A percentile compares a stretch with the other conserved stretches of the same genome.
Evolutionary conservation across 345 rosid genomes (phyloP).

Genomic region (Moricandia arvensis): DNA sequence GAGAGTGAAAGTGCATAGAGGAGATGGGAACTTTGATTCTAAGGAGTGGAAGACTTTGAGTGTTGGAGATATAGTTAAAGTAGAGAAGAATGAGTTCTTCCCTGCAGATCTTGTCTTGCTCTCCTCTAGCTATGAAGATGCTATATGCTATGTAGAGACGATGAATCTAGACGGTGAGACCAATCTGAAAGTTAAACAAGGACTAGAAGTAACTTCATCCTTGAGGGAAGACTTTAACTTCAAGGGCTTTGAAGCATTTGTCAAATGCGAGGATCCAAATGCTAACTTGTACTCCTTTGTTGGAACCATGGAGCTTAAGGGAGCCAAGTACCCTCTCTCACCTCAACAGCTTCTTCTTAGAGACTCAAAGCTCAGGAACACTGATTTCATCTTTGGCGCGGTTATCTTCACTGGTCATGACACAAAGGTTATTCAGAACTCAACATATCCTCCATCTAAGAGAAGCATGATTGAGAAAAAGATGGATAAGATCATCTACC

Average conservation of each 20-base stretch:
- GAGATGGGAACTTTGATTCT: slow-evolving; percentile 51
- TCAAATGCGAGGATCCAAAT: slow-evolving; percentile 92
- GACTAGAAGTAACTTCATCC: slow-evolving; percentile 62
- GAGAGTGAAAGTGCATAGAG: slow-evolving; percentile 60
- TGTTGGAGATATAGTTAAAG: slow-evolving; percentile 84
- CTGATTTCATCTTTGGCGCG: slow-evolving; percentile 73
- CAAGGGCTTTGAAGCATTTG: slow-evolving; percentile 55
- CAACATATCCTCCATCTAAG: slow-evolving; percentile 83
- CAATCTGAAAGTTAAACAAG: slow-evolving; percentile 82
- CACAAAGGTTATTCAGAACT: slow-evolving; percentile 87
- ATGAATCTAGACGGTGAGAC: slow-evolving; percentile 98
- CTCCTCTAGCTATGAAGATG: slow-evolving; percentile 83
- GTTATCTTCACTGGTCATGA: slow-evolving; percentile 88
- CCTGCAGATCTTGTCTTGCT: slow-evolving; percentile 83
- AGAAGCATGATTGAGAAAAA: slow-evolving; percentile 80
- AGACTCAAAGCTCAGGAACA: slow-evolving; percentile 83
- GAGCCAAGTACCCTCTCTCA: slow-evolving; percentile 59
- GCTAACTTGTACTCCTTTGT: slow-evolving; percentile 79
- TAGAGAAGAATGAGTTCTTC: slow-evolving; percentile 78
- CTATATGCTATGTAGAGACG: slow-evolving; percentile 87
- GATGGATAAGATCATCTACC: slow-evolving; percentile 76
- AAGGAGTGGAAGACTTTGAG: slow-evolving; percentile 70
- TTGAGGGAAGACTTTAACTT: slow-evolving; percentile 58
- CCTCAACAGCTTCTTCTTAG: slow-evolving; percentile 86
- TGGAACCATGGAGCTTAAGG: slow-evolving; percentile 68